Base-by-base conservation (phyloP, 1,284 basidiomycete species). In the Sporisorium exsertum region DNA sequence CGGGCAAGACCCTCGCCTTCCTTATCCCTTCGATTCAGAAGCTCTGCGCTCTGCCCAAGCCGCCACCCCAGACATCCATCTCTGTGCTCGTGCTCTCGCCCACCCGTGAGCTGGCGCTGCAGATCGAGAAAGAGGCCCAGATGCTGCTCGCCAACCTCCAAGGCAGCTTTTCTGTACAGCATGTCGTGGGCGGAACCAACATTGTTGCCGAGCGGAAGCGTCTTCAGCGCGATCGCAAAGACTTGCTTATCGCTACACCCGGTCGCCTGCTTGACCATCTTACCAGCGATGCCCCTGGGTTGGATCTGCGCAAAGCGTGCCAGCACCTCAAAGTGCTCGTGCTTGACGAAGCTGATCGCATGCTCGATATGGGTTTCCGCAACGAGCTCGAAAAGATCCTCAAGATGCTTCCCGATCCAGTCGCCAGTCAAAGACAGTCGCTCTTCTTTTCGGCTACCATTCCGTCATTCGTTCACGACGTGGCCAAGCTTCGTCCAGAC, bases 1-100 rank as follows among this genome's bases (percentile, higher is more conserved):
- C 94, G 0, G 94, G 94, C 55, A 97, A 97, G 87, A 97, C 94
- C 0, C 87, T 95, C 37, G 93, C 91, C 0, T 97, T 96, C 88
- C 90, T 97, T 58, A 89, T 97, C 6, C 94, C 94, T 5, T 93
- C 93, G 13, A 89, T 97, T 69, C 93, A 96, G 71, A 80, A 79
- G 15, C 77, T 88, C 32, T 74, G 74, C 45, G 43, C 58, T 5
- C 55, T 71, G 5, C 60, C 65, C 45, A 56, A 56, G 22, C 74
- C 72, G 4, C 86, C 64, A 13, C 66, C 75, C 0, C 67, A 69
- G 20, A 58, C 60, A 7, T 60, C 64, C 2, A 64, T 77, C 47
- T 81, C 80, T n/a, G 86, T 86, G n/a, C 81, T 88, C 4, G 84
- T 88, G 50, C 79, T 88, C 46, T 86, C 87, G 24, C 88, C 88